A percentile compares a stretch with the other conserved stretches of the same genome.
Conservation (phyloP, 1,284 basidiomycete genomes). For the Ustilago tritici region DNA sequence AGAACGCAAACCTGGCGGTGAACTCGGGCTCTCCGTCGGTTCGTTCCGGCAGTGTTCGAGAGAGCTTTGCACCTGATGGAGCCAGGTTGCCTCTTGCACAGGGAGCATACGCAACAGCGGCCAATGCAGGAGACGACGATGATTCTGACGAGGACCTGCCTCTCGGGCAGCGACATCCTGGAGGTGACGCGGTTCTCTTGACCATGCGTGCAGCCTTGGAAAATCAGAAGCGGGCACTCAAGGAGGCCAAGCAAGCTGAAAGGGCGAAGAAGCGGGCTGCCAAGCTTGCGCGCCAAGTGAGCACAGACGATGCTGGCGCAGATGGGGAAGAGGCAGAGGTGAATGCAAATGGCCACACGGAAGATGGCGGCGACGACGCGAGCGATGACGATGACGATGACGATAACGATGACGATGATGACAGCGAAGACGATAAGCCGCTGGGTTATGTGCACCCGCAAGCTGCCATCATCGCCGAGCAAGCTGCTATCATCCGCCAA, state of each 20-base stretch:
- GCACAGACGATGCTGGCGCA: slow-evolving; percentile 11
- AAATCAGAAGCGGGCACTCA: slow-evolving; percentile 36
- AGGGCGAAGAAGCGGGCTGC: slow-evolving; percentile 33
- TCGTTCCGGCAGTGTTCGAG: slow-evolving; percentile 18
- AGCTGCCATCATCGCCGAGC: slow-evolving; percentile 67
- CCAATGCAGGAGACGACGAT: slow-evolving; percentile 19
- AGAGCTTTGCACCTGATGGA: slow-evolving; percentile 1
- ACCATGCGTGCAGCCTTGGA: slow-evolving; percentile 29
- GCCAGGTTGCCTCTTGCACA: slow-evolving; percentile 10
- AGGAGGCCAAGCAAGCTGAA: slow-evolving; percentile 32
- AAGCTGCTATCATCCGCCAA: slow-evolving; percentile 62
- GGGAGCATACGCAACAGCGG: not conserved
- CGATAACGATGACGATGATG: slow-evolving; percentile 37
- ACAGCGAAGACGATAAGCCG: slow-evolving; percentile 61
- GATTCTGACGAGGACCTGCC: slow-evolving; percentile 63
- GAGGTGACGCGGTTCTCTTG: slow-evolving; percentile 34
- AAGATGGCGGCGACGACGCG: not conserved
- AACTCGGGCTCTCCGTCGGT: slow-evolving; percentile 19
- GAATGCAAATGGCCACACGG: not conserved
- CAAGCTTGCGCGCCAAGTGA: slow-evolving; percentile 23
- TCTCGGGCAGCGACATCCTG: slow-evolving; percentile 53
- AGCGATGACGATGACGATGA: slow-evolving; percentile 47
- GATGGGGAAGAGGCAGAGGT: slow-evolving; percentile 5
- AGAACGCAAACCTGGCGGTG: slow-evolving; percentile 1
- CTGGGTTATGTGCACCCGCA: slow-evolving; percentile 63